Evolutionary conservation across 371 early-diverging fungal genomes (phyloP).

Genomic region (Mucor velutinosus): DNA sequence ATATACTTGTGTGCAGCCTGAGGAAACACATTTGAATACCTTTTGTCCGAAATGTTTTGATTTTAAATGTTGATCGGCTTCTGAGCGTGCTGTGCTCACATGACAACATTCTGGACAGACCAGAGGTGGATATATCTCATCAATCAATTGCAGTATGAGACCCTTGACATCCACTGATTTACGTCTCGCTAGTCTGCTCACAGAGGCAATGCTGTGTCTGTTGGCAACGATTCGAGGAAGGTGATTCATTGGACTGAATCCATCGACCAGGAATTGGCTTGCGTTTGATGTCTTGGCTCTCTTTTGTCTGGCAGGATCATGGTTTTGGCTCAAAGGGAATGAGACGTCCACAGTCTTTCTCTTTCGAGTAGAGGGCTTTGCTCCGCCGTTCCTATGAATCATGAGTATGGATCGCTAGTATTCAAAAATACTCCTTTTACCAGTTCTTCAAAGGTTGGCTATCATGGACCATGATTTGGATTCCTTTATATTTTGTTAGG

Average conservation of each 20-base stretch:
- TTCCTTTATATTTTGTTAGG: too few species aligned
- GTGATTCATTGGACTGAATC: neutral
- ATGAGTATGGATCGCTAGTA: neutral
- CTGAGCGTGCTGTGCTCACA: constrained; percentile 8
- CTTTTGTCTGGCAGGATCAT: neutral
- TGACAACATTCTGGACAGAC: constrained; percentile 28
- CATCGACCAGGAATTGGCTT: constrained; percentile 12
- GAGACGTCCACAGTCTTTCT: neutral
- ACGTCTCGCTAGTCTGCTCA: constrained; percentile 10
- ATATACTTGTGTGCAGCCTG: constrained; percentile 25
- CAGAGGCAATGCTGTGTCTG: neutral
- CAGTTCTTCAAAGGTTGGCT: neutral
- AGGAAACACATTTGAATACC: constrained; percentile 21
- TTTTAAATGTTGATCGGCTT: constrained; percentile 28
- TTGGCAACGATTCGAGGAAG: neutral
- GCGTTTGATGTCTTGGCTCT: neutral
- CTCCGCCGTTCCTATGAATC: neutral
- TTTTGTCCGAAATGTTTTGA: constrained; percentile 20
- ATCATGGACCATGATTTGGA: neutral
- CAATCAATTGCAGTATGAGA: constrained; percentile 23
- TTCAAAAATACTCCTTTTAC: neutral
- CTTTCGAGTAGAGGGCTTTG: neutral
- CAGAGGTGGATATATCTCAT: constrained; percentile 29
- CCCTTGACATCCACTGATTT: constrained; percentile 16
- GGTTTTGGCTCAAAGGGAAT: neutral